phyloP scores from a whole-genome alignment of 2,329 filamentous ascomycete genomes.

The Fusarium duplospermum region DNA sequence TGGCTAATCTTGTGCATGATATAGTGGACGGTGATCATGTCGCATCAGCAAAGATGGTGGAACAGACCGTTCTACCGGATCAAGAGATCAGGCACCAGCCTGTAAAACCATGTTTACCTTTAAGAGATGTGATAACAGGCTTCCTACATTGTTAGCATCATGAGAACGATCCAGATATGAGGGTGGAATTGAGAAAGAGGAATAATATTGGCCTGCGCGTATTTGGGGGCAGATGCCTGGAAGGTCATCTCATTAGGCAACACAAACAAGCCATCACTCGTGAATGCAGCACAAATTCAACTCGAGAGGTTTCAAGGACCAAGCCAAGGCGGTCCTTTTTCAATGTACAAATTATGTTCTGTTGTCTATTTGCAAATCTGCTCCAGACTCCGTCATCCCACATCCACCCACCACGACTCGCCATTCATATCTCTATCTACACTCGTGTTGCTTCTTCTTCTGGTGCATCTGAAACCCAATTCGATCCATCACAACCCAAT shows the following conservation, averaged over 20 bases:
- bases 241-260: not conserved
- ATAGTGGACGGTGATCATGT: not conserved
- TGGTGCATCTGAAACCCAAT: not conserved
- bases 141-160: not conserved
- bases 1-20: not conserved
- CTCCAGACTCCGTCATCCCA: constrained; percentile 29
- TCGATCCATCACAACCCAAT: constrained; percentile 4
- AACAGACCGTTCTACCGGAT: not conserved
- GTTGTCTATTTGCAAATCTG: constrained; percentile 15
- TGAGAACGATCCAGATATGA: not conserved
- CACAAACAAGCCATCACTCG: not conserved
- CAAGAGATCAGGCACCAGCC: not conserved
- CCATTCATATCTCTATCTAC: constrained; percentile 28
- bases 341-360: constrained; percentile 10
- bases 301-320: not conserved
- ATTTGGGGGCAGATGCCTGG: not conserved
- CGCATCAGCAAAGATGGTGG: not conserved
- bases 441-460: constrained; percentile 1
- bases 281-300: not conserved
- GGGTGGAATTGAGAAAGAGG: not conserved
- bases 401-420: constrained; percentile 16
- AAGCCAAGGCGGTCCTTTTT: not conserved
- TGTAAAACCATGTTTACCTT: not conserved
- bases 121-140: not conserved
- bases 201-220: not conserved